These are phyloP conservation scores for Isabelozyma pseudorhagii DNA, from an alignment of 805 yeast genomes.

Conservation along the genomic window DNA sequence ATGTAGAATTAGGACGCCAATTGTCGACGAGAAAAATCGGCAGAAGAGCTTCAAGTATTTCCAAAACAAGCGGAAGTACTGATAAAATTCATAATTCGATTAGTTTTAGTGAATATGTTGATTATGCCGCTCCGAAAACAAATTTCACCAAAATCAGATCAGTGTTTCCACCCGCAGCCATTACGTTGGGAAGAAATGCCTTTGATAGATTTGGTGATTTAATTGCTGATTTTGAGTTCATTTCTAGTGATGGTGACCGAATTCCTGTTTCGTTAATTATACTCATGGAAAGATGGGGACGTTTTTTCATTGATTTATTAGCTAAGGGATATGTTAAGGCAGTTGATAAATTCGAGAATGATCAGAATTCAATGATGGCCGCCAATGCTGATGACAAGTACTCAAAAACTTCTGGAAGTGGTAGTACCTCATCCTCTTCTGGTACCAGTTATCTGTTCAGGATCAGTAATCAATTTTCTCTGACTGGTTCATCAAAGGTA, in stretches of 20 bases:
- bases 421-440: constrained; percentile 6
- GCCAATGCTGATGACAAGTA: neutral
- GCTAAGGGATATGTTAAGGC: constrained; percentile 66
- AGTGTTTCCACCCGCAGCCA: constrained; percentile 73
- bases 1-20: neutral
- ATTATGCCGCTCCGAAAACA: constrained; percentile 70
- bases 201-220: constrained; percentile 63
- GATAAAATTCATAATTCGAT: constrained; percentile 12
- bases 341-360: constrained; percentile 35
- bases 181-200: constrained; percentile 73
- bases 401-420: constrained; percentile 3
- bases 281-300: constrained; percentile 75
- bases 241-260: constrained; percentile 68
- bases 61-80: constrained; percentile 10
- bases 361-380: constrained; percentile 8
- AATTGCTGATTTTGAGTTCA: constrained; percentile 68
- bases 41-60: constrained; percentile 17
- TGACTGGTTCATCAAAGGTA: constrained; percentile 3
- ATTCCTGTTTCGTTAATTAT: constrained; percentile 59
- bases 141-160: constrained; percentile 65
- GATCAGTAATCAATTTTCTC: neutral
- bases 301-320: constrained; percentile 59
- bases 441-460: constrained; percentile 1
- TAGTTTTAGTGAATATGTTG: constrained; percentile 67
- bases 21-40: constrained; percentile 2